phyloP scores from a whole-genome alignment of 2,329 filamentous ascomycete genomes.

The Aulographum hederae region DNA sequence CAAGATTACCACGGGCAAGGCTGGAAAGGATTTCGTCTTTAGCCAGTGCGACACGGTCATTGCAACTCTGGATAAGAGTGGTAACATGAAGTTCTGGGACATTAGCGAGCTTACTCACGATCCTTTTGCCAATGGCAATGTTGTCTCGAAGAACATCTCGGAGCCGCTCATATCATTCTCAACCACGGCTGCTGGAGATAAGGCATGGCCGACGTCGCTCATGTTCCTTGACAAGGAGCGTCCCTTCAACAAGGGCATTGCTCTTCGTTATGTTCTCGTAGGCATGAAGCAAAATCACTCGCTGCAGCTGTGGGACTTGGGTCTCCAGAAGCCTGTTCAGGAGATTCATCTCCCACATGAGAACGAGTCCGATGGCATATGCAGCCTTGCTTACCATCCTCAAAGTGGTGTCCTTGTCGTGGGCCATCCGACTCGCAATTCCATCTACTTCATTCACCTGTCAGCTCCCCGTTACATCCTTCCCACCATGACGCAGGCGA shows the following conservation, averaged over 20 bases:
- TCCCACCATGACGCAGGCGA: conserved; percentile 63
- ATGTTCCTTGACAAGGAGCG: conserved; percentile 91
- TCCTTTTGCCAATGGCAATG: background rate
- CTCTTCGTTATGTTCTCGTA: conserved; percentile 86
- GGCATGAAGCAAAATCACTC: conserved; percentile 99
- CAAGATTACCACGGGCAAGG: conserved; percentile 93
- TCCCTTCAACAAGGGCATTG: conserved; percentile 76
- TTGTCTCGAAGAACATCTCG: conserved; percentile 41
- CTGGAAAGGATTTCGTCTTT: conserved; percentile 94
- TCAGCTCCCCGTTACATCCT: conserved; percentile 88
- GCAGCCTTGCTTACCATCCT: conserved; percentile 88
- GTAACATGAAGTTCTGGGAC: conserved; percentile 96
- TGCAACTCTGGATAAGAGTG: conserved; percentile 91
- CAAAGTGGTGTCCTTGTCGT: conserved; percentile 84
- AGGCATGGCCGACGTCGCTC: conserved; percentile 93
- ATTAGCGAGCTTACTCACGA: conserved; percentile 55
- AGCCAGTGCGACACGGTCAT: conserved; percentile 92
- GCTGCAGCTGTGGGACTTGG: conserved; percentile 94
- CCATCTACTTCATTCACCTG: conserved; percentile 89
- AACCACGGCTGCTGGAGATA: conserved; percentile 73
- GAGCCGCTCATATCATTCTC: conserved; percentile 73
- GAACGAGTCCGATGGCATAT: conserved; percentile 94
- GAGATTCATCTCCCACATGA: conserved; percentile 92
- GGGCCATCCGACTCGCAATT: conserved; percentile 91
- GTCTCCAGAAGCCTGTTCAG: conserved; percentile 84